Conservation (phyloP, 306 rosid species). For the Quercus suber region DNA sequence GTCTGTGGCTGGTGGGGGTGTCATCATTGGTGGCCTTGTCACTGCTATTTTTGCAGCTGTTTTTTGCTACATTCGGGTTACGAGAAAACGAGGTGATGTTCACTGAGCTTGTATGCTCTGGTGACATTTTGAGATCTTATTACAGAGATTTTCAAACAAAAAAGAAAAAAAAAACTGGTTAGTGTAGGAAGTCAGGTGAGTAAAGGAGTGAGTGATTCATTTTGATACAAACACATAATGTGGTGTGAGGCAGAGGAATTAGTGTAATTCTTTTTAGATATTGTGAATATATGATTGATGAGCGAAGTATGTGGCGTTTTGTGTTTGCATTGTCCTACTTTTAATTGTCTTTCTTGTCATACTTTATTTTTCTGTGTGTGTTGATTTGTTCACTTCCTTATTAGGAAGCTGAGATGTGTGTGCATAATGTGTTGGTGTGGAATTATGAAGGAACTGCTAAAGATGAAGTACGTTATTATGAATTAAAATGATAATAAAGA, state of each 20-base stretch:
- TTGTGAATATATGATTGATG: background rate
- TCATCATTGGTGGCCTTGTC: slow-evolving; percentile 80
- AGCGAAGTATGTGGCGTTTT: background rate
- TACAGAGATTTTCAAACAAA: no score
- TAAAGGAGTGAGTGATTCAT: background rate
- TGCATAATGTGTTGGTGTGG: no score
- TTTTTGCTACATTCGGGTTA: slow-evolving; percentile 30
- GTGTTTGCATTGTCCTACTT: background rate
- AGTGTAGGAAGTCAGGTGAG: background rate
- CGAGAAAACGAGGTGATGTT: background rate
- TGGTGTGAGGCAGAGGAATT: background rate
- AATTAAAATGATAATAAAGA: no score
- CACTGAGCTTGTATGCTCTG: background rate
- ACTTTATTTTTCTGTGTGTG: no score
- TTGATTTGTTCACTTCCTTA: no score
- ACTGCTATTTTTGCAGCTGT: slow-evolving; percentile 80
- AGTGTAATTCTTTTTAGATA: background rate
- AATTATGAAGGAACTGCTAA: no score
- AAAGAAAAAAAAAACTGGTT: background rate
- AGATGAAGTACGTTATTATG: no score
- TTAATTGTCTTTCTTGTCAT: background rate
- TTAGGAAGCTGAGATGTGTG: no score
- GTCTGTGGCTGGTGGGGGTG: slow-evolving; percentile 90
- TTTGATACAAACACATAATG: background rate
- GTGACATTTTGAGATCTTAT: background rate